A percentile compares a stretch with the other conserved stretches of the same genome.
Evolutionary conservation across 352 stramenopile species (phyloP).

Genomic region (Globisporangium radiosum): DNA sequence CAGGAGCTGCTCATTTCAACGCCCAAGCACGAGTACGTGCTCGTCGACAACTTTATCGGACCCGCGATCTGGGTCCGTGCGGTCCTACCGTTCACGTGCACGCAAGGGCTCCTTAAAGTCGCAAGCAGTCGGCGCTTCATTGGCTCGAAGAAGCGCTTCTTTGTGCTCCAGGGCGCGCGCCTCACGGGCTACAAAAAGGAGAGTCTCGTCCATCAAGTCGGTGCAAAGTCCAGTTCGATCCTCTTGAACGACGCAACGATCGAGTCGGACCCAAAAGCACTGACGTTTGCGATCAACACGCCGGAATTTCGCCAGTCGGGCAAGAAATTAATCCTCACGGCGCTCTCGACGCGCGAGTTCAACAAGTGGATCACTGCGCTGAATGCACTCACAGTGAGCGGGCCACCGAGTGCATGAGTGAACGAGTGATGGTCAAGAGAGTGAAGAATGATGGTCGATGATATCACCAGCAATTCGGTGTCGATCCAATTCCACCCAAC

Average conservation of each 20-base stretch:
- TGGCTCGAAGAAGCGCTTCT: conserved; percentile 83
- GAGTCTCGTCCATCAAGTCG: conserved; percentile 60
- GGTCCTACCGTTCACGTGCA: conserved; percentile 84
- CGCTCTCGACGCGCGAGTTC: conserved; percentile 67
- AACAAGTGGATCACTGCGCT: conserved; percentile 81
- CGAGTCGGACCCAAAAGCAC: conserved; percentile 54
- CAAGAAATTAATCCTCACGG: conserved; percentile 78
- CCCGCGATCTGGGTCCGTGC: conserved; percentile 78
- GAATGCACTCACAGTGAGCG: conserved; percentile 30
- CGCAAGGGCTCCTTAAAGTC: conserved; percentile 75
- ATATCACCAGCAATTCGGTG: no score
- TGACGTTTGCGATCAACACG: conserved; percentile 76
- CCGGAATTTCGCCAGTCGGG: conserved; percentile 61
- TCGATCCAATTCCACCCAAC: no score
- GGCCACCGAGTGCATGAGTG: conserved; percentile 36
- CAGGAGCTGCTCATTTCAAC: conserved; percentile 71
- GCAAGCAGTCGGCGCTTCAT: conserved; percentile 72
- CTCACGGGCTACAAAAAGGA: conserved; percentile 76
- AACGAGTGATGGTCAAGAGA: background rate
- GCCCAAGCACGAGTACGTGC: conserved; percentile 67
- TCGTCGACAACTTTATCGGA: conserved; percentile 83
- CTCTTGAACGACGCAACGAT: conserved; percentile 57
- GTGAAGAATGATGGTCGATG: background rate
- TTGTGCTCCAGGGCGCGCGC: conserved; percentile 54
- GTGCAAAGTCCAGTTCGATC: conserved; percentile 67